Percentiles rank a stretch among this genome's conserved stretches.
Conservation (phyloP, 306 rosid genomes). For the Trifolium dubium region DNA sequence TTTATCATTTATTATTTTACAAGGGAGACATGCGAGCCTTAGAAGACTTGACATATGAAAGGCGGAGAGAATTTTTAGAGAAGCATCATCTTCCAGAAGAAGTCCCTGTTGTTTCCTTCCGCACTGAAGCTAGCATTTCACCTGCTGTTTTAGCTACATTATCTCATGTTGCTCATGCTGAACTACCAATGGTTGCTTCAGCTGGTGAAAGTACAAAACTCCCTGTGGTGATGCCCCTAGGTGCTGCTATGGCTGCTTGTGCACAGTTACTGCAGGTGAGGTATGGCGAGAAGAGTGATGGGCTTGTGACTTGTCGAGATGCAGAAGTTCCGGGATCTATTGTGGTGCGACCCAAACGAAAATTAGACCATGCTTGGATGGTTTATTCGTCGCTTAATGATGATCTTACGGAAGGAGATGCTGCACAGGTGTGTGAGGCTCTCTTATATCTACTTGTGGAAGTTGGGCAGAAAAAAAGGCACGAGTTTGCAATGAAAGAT, state of each 20-base stretch:
- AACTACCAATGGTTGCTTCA: constrained; percentile 64
- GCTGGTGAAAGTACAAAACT: constrained; percentile 67
- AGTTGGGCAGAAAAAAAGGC: constrained; percentile 71
- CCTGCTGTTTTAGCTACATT: constrained; percentile 82
- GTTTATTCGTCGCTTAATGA: constrained; percentile 77
- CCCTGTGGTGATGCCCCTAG: constrained; percentile 88
- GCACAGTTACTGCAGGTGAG: constrained; percentile 89
- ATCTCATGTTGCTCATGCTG: constrained; percentile 92
- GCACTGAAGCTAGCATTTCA: constrained; percentile 84
- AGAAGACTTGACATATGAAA: constrained; percentile 94
- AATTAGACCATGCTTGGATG: constrained; percentile 98
- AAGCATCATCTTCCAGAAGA: constrained; percentile 78
- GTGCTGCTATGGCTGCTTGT: constrained; percentile 97
- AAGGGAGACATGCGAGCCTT: constrained; percentile 97
- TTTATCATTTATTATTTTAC: constrained; percentile 40
- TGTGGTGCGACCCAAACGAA: constrained; percentile 81
- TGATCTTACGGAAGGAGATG: constrained; percentile 74
- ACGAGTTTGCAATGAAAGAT: constrained; percentile 64
- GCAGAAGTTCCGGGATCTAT: constrained; percentile 94
- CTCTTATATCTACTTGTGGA: constrained; percentile 83
- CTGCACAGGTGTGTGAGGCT: constrained; percentile 95
- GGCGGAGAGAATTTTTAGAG: constrained; percentile 75
- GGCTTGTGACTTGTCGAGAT: constrained; percentile 88
- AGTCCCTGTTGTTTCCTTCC: constrained; percentile 79
- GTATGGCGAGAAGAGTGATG: constrained; percentile 92